These are phyloP conservation scores for Allantophomopsis lycopodina DNA, from an alignment of 2,329 filamentous ascomycete species.

Conservation along the genomic window DNA sequence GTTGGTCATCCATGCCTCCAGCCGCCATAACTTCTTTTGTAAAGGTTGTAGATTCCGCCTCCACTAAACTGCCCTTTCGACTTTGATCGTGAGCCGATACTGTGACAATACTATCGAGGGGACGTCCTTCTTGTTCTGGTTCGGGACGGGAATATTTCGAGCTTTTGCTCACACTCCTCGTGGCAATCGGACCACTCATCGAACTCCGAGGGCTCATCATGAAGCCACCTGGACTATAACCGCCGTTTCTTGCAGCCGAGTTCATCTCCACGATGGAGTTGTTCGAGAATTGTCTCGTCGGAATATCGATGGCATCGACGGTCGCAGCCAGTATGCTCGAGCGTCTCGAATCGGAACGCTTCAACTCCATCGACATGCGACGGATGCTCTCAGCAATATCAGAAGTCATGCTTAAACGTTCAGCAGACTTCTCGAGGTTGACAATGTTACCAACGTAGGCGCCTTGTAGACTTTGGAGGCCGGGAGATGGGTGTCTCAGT, in stretches of 20 bases:
- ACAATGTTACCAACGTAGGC: conserved; percentile 55
- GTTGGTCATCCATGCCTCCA: conserved; percentile 7
- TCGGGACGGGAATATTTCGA: conserved; percentile 22
- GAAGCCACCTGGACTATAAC: conserved; percentile 55
- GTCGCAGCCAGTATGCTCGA: conserved; percentile 45
- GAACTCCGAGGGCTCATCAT: conserved; percentile 55
- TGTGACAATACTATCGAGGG: conserved; percentile 17
- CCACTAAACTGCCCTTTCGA: conserved; percentile 11
- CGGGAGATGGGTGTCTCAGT: conserved; percentile 45
- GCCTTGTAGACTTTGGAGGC: conserved; percentile 45
- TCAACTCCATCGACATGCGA: conserved; percentile 57
- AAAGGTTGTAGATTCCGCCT: conserved; percentile 12
- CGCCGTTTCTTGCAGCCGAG: conserved; percentile 49
- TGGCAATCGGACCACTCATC: conserved; percentile 32
- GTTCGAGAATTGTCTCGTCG: conserved; percentile 30
- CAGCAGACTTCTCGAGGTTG: conserved; percentile 61
- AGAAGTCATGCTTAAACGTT: conserved; percentile 57
- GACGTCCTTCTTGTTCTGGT: conserved; percentile 18
- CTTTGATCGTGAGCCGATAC: conserved; percentile 10
- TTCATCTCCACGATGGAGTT: conserved; percentile 60
- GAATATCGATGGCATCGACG: conserved; percentile 14
- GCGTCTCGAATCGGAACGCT: conserved; percentile 52
- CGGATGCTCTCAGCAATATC: conserved; percentile 70
- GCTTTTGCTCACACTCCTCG: conserved; percentile 40
- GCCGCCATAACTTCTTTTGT: conserved; percentile 10